Evolutionary conservation across 169 alveolate genomes (phyloP).

Genomic region (Babesia sp.): DNA sequence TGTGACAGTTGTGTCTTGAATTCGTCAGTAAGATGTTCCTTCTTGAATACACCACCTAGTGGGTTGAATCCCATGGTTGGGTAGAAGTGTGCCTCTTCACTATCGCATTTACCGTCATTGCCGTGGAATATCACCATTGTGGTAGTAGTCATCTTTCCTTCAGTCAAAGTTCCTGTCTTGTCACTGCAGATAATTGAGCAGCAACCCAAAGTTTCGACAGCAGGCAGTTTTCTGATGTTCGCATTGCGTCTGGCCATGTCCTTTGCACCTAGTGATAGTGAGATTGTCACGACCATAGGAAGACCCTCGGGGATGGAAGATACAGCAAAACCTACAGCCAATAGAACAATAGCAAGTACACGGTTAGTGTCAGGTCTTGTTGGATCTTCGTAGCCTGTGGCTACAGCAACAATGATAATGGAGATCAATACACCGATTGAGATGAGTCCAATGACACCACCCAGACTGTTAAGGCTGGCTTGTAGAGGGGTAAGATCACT

Average conservation of each 20-base stretch:
- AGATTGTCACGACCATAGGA: conserved; percentile 96
- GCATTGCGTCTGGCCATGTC: conserved; percentile 93
- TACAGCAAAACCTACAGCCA: conserved; percentile 93
- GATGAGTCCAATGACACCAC: conserved; percentile 85
- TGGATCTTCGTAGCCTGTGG: conserved; percentile 82
- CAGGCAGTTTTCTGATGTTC: conserved; percentile 91
- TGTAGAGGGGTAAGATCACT: conserved; percentile 82
- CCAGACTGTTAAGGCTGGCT: conserved; percentile 79
- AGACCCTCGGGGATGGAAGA: conserved; percentile 97
- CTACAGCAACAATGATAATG: conserved; percentile 80
- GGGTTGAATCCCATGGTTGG: conserved; percentile 90
- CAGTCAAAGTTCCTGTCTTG: conserved; percentile 97
- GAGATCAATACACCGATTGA: conserved; percentile 68
- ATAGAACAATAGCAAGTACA: conserved; percentile 85
- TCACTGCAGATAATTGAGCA: conserved; percentile 96
- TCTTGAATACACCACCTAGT: conserved; percentile 83
- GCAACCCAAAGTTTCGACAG: conserved; percentile 97
- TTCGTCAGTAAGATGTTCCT: conserved; percentile 68
- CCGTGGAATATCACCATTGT: conserved; percentile 80
- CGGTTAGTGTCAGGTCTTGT: conserved; percentile 84
- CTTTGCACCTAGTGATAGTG: conserved; percentile 91
- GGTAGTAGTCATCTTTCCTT: conserved; percentile 92
- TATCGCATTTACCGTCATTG: conserved; percentile 26
- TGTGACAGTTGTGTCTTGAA: conserved; percentile 42
- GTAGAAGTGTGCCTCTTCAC: conserved; percentile 74